Percentiles rank a stretch among this genome's conserved stretches.
Evolutionary conservation across 768 basidiomycete genomes (phyloP).

Genomic region (Phlebiopsis gigantea): DNA sequence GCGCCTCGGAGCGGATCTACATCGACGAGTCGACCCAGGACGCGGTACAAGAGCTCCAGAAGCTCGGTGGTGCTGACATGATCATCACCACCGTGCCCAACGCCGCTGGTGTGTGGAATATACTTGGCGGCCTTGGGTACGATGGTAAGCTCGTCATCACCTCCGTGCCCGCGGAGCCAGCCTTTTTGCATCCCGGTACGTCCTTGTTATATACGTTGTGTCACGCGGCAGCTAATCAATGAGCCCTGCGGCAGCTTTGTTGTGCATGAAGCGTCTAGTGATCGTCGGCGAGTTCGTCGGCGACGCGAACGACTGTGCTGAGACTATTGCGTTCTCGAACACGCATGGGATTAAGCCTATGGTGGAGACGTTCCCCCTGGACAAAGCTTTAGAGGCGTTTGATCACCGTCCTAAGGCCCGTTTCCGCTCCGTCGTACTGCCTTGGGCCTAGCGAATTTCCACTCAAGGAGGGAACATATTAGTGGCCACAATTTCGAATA

Average conservation of each 20-base stretch:
- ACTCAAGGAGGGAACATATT: too few species aligned
- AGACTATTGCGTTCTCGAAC: conserved; percentile 15
- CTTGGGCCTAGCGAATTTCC: conserved; percentile 7
- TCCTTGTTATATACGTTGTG: neutral
- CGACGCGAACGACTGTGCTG: conserved; percentile 17
- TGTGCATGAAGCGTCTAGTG: conserved; percentile 15
- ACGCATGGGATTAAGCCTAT: conserved; percentile 17
- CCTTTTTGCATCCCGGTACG: conserved; percentile 15
- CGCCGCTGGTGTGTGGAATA: conserved; percentile 11
- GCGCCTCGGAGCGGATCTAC: conserved; percentile 33
- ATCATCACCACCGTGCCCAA: conserved; percentile 31
- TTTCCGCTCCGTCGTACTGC: conserved; percentile 21
- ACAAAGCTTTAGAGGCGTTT: conserved; percentile 22
- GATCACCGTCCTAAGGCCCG: conserved; percentile 16
- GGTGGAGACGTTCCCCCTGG: conserved; percentile 21
- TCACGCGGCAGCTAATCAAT: neutral
- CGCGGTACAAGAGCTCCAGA: conserved; percentile 26
- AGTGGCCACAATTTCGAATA: too few species aligned
- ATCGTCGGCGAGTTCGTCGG: conserved; percentile 22
- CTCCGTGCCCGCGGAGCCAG: conserved; percentile 13
- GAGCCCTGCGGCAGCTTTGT: conserved; percentile 3
- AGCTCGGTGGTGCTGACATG: conserved; percentile 35
- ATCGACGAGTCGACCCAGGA: conserved; percentile 27
- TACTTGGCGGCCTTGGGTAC: conserved; percentile 17
- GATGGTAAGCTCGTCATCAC: conserved; percentile 20